phyloP scores from a whole-genome alignment of 1,284 basidiomycete genomes.

The Trametes sp. region DNA sequence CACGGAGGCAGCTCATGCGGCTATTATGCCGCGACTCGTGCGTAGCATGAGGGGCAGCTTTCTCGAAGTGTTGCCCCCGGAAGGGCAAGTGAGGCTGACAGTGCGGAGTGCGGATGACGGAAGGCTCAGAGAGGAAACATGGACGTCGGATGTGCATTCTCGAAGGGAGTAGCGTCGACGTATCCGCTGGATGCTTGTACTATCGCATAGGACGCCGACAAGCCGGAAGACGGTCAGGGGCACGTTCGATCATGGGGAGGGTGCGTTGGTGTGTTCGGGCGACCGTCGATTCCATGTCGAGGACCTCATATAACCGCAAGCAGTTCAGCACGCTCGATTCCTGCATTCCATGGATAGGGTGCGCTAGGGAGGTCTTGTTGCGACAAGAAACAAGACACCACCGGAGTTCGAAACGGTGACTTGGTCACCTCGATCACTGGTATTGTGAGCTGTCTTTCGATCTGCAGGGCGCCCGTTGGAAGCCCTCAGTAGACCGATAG shows the following conservation, averaged over 20 bases:
- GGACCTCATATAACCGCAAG: conserved; percentile 1
- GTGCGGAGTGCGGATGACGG: background rate
- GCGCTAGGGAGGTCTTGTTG: background rate
- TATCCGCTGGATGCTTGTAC: background rate
- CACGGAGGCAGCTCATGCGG: background rate
- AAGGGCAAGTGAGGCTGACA: background rate
- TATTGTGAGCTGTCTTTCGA: background rate
- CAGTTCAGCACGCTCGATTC: background rate
- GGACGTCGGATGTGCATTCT: background rate
- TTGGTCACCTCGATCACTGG: background rate
- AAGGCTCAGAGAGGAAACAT: background rate
- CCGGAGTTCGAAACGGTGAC: background rate
- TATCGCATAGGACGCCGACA: background rate
- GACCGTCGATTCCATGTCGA: too few relatives aligned
- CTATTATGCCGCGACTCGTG: background rate
- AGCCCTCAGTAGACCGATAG: background rate
- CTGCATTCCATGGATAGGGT: background rate
- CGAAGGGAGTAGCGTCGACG: background rate
- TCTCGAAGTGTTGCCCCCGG: background rate
- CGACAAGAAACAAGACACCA: background rate
- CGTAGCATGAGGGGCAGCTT: background rate
- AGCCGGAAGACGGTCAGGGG: background rate
- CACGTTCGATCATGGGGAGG: background rate
- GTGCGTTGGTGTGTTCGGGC: background rate
- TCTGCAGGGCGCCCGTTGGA: background rate